Percentiles rank a stretch among this genome's conserved stretches.
phyloP scores from a whole-genome alignment of 1,284 basidiomycete species.

The Ganoderma meredithae region DNA sequence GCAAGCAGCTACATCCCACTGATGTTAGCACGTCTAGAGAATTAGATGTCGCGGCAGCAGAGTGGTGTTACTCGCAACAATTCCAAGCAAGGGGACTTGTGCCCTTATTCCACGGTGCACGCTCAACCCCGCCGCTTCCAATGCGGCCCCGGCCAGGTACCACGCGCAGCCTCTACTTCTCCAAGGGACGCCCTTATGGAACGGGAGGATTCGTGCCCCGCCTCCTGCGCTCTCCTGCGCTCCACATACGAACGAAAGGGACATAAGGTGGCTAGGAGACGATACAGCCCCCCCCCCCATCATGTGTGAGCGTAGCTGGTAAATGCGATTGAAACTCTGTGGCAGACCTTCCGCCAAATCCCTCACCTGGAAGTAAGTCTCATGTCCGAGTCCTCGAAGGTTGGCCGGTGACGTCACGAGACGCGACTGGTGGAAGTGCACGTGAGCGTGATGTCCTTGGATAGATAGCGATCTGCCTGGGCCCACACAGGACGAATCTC shows the following conservation, averaged over 20 bases:
- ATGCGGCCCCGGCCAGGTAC: background rate
- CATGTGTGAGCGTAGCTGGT: background rate
- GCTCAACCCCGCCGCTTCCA: background rate
- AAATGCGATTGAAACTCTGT: too few species aligned
- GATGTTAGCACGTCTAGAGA: background rate
- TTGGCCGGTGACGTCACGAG: background rate
- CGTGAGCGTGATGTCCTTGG: conserved; percentile 18
- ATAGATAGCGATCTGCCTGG: conserved; percentile 24
- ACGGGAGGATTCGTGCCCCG: background rate
- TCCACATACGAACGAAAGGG: conserved; percentile 1
- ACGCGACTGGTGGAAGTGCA: conserved; percentile 12
- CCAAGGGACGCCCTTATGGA: background rate
- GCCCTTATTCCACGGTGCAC: background rate
- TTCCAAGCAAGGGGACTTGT: background rate
- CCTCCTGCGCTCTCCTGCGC: background rate
- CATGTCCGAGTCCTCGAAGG: too few species aligned
- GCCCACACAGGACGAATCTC: background rate
- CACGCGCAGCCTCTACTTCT: background rate
- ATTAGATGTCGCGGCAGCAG: background rate
- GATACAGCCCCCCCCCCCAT: background rate
- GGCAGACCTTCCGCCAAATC: too few species aligned
- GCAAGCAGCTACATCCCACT: background rate
- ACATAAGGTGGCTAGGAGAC: background rate
- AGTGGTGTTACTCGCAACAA: background rate
- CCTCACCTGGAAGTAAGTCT: too few species aligned